Evolutionary conservation across 1,139 yeast species (phyloP).

Genomic region (Zygoascus sp.): DNA sequence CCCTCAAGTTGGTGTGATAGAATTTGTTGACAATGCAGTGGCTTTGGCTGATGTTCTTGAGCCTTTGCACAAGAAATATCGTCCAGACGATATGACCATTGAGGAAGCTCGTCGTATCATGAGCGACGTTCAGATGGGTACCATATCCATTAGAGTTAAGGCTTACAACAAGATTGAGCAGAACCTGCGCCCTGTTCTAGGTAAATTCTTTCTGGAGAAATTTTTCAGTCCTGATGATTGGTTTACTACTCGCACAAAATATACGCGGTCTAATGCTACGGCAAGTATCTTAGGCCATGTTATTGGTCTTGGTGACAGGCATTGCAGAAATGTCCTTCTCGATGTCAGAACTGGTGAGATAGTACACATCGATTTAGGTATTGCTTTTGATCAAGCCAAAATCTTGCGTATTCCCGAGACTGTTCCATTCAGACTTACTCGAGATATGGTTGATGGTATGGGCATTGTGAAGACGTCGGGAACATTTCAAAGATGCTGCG

Average conservation of each 20-base stretch:
- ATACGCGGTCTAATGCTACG: slow-evolving; percentile 77
- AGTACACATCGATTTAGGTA: slow-evolving; percentile 92
- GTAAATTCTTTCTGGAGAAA: slow-evolving; percentile 65
- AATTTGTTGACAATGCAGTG: slow-evolving; percentile 75
- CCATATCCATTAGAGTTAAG: slow-evolving; percentile 45
- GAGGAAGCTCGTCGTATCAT: slow-evolving; percentile 62
- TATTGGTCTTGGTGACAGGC: slow-evolving; percentile 92
- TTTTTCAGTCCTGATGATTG: slow-evolving; percentile 56
- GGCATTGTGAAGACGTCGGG: slow-evolving; percentile 84
- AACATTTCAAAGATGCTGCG: slow-evolving; percentile 65
- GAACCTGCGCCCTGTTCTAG: slow-evolving; percentile 61
- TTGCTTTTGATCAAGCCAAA: slow-evolving; percentile 86
- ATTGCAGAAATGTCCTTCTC: slow-evolving; percentile 82
- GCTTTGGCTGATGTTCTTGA: slow-evolving; percentile 66
- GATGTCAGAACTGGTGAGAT: slow-evolving; percentile 83
- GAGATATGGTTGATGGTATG: slow-evolving; percentile 90
- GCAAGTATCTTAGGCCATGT: slow-evolving; percentile 83
- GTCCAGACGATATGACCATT: slow-evolving; percentile 43
- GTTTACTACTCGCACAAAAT: slow-evolving; percentile 61
- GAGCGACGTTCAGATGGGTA: slow-evolving; percentile 51
- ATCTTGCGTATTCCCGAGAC: slow-evolving; percentile 82
- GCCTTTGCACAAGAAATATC: slow-evolving; percentile 49
- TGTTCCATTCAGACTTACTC: slow-evolving; percentile 86
- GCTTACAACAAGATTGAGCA: slow-evolving; percentile 49
- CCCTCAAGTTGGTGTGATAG: slow-evolving; percentile 81